A percentile compares a stretch with the other conserved stretches of the same genome.
These are phyloP conservation scores for Pythium dissotocum DNA, from an alignment of 352 stramenopile genomes.

Conservation along the genomic window DNA sequence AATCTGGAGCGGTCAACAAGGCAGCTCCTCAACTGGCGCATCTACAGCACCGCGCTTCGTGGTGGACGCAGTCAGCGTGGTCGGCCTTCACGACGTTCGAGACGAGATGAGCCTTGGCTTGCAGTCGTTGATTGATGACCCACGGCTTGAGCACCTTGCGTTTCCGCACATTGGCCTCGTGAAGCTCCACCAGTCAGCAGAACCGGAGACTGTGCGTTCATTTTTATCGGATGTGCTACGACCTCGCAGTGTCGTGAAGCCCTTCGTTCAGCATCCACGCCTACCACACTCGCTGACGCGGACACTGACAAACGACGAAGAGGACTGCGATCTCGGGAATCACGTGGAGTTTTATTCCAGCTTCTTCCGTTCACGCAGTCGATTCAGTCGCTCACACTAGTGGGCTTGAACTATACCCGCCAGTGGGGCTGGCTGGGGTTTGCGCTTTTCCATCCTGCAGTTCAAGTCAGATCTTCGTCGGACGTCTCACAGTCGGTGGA, in stretches of 20 bases:
- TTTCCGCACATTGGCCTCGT: background rate
- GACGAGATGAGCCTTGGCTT: background rate
- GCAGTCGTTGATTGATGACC: background rate
- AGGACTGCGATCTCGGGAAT: background rate
- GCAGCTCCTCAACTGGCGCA: too few relatives aligned
- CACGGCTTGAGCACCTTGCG: background rate
- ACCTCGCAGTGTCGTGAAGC: background rate
- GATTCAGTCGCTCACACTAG: background rate
- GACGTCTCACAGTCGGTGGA: too few relatives aligned
- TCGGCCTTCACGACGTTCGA: background rate
- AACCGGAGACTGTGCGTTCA: background rate
- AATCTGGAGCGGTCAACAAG: background rate
- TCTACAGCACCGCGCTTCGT: background rate
- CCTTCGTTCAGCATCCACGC: background rate
- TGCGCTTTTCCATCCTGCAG: too few relatives aligned
- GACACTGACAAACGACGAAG: background rate
- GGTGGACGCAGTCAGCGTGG: background rate
- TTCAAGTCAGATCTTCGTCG: too few relatives aligned
- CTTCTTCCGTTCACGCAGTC: background rate
- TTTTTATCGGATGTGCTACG: background rate
- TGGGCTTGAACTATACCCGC: background rate
- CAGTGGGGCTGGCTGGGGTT: too few relatives aligned
- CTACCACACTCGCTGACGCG: background rate
- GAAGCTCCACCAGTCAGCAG: background rate
- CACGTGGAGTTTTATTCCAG: background rate